Evolutionary conservation across 441 rosid species (phyloP).

Genomic region (Brassica hybrid): DNA sequence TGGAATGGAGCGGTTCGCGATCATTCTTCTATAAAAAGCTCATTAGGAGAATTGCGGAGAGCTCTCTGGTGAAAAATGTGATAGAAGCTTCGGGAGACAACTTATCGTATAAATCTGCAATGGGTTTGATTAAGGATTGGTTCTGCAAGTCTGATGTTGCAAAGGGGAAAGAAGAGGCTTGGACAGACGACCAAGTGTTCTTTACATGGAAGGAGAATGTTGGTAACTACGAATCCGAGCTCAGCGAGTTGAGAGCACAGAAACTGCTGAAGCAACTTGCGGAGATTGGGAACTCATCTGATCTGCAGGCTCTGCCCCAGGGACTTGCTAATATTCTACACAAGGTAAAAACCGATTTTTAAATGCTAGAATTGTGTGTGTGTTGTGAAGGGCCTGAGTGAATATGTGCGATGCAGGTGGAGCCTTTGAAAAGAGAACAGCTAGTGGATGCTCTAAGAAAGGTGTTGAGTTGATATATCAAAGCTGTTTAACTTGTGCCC

Average conservation of each 20-base stretch:
- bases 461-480: conserved; percentile 56
- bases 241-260: conserved; percentile 79
- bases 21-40: conserved; percentile 76
- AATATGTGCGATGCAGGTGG: conserved; percentile 73
- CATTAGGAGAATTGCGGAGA: conserved; percentile 75
- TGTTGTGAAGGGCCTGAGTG: conserved; percentile 8
- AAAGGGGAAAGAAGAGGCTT: conserved; percentile 63
- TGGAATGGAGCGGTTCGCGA: conserved; percentile 84
- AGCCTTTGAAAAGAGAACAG: conserved; percentile 62
- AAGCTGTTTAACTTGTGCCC: conserved; percentile 8
- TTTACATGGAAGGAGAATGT: conserved; percentile 76
- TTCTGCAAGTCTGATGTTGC: conserved; percentile 64
- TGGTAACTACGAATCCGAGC: conserved; percentile 63
- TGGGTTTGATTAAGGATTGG: conserved; percentile 78
- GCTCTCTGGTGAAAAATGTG: conserved; percentile 64
- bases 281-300: conserved; percentile 73
- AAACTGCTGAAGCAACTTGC: conserved; percentile 75
- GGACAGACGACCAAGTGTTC: conserved; percentile 89
- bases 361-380: conserved; percentile 24
- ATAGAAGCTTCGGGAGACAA: conserved; percentile 77
- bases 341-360: conserved; percentile 58
- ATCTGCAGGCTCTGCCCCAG: conserved; percentile 87
- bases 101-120: conserved; percentile 65
- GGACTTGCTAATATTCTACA: conserved; percentile 87
- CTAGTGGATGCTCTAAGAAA: conserved; percentile 68